Conservation (phyloP, 192 early-diverging fungal genomes). For the Phlyctochytrium bullatum region DNA sequence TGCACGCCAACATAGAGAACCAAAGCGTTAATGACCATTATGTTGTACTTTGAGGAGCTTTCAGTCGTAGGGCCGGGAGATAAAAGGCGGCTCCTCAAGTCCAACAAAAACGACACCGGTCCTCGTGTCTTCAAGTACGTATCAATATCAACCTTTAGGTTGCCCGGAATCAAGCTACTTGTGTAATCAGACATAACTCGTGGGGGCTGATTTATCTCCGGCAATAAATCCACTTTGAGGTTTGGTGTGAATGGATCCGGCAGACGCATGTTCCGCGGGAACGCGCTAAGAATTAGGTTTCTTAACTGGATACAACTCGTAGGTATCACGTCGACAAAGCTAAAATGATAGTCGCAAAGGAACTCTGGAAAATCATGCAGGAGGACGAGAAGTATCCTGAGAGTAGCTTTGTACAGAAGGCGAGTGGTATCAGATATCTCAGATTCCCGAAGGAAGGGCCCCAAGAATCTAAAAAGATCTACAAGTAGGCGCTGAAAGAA, state of each 20-base stretch:
- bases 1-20: conserved; percentile 85
- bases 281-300: conserved; percentile 95
- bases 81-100: conserved; percentile 53
- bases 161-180: conserved; percentile 51
- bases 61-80: conserved; percentile 24
- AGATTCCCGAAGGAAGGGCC: conserved; percentile 73
- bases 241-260: conserved; percentile 97
- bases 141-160: conserved; percentile 75
- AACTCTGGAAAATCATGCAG: conserved; percentile 98
- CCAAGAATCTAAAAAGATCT: conserved; percentile 81
- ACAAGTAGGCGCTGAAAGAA: conserved; percentile 81
- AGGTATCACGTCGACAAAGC: conserved; percentile 90
- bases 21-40: conserved; percentile 78
- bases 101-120: conserved; percentile 56
- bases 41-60: conserved; percentile 65
- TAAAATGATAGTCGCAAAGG: conserved; percentile 86
- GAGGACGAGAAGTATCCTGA: conserved; percentile 87
- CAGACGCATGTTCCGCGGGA: conserved; percentile 89
- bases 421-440: conserved; percentile 74
- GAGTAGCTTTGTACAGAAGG: conserved; percentile 82
- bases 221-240: conserved; percentile 85
- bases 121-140: conserved; percentile 62
- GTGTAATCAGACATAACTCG: conserved; percentile 85
- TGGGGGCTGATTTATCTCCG: conserved; percentile 85
- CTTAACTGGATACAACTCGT: conserved; percentile 88